Conservation (phyloP, 2,329 filamentous ascomycete genomes). For the Aspergillus alliaceus region DNA sequence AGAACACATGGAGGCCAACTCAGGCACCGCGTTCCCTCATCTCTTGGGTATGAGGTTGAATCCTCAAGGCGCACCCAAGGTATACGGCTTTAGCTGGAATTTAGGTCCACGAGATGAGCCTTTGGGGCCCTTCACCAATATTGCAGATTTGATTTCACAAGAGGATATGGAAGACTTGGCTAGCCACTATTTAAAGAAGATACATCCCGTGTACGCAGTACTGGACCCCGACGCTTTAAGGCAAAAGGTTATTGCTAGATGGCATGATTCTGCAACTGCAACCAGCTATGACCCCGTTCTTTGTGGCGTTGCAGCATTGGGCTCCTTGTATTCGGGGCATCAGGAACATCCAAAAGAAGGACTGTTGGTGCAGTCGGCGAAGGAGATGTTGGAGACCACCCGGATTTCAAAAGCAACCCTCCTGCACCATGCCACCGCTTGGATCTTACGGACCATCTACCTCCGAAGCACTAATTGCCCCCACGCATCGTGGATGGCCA, state of each 20-base stretch:
- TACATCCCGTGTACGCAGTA: slow-evolving; percentile 56
- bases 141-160: slow-evolving; percentile 39
- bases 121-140: slow-evolving; percentile 40
- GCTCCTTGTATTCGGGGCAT: slow-evolving; percentile 49
- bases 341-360: slow-evolving; percentile 43
- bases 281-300: slow-evolving; percentile 47
- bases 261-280: slow-evolving; percentile 10
- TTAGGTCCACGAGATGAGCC: slow-evolving; percentile 23
- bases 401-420: slow-evolving; percentile 19
- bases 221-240: slow-evolving; percentile 23
- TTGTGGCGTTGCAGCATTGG: slow-evolving; percentile 55
- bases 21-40: slow-evolving; percentile 55
- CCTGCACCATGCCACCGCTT: slow-evolving; percentile 34
- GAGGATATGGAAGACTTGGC: slow-evolving; percentile 48
- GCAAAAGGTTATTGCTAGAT: slow-evolving; percentile 26
- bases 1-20: slow-evolving; percentile 53
- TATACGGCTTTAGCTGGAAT: slow-evolving; percentile 59
- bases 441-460: slow-evolving; percentile 55
- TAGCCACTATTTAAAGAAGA: slow-evolving; percentile 51
- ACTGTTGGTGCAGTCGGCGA: slow-evolving; percentile 48
- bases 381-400: slow-evolving; percentile 44
- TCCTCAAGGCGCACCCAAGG: slow-evolving; percentile 51
- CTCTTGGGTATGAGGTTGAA: slow-evolving; percentile 54
- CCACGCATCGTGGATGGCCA: slow-evolving; percentile 55
- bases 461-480: slow-evolving; percentile 54